These are phyloP conservation scores for Ophiosphaerella korrae DNA, from an alignment of 2,329 filamentous ascomycete species.

Conservation along the genomic window DNA sequence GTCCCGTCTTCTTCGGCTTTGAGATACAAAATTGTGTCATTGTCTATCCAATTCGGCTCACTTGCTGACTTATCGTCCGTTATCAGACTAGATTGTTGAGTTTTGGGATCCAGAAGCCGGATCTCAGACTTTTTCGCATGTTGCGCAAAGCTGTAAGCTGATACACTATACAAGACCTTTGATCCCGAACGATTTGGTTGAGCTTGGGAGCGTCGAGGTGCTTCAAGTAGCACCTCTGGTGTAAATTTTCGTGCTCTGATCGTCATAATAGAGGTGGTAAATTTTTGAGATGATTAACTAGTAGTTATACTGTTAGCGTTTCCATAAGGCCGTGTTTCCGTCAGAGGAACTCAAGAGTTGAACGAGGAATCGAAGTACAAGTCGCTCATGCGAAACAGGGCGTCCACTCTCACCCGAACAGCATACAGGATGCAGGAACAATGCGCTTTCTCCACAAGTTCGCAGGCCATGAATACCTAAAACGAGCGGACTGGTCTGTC, in stretches of 20 bases:
- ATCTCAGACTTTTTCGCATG: conserved; percentile 73
- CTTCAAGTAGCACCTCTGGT: conserved; percentile 76
- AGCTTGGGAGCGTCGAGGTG: conserved; percentile 72
- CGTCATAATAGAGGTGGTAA: conserved; percentile 61
- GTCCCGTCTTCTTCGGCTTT: conserved; percentile 49
- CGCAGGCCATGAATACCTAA: too few species aligned
- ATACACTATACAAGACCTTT: conserved; percentile 69
- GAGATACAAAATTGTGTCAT: conserved; percentile 66
- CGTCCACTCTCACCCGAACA: too few species aligned
- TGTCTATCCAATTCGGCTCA: conserved; percentile 78
- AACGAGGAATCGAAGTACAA: too few species aligned
- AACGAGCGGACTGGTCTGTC: too few species aligned
- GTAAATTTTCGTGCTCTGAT: conserved; percentile 73
- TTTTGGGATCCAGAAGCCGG: conserved; percentile 70
- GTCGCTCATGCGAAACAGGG: too few species aligned
- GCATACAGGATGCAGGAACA: too few species aligned
- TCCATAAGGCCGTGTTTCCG: too few species aligned
- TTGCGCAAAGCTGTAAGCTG: conserved; percentile 78
- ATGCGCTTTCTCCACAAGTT: too few species aligned
- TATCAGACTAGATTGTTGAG: conserved; percentile 68
- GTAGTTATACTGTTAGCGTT: too few species aligned
- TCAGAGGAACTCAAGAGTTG: too few species aligned
- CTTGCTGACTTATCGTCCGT: conserved; percentile 68
- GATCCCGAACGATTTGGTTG: conserved; percentile 71
- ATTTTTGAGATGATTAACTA: not conserved